These are phyloP conservation scores for Saccharomyces hybrid DNA, from an alignment of 1,139 yeast genomes.

Conservation along the genomic window DNA sequence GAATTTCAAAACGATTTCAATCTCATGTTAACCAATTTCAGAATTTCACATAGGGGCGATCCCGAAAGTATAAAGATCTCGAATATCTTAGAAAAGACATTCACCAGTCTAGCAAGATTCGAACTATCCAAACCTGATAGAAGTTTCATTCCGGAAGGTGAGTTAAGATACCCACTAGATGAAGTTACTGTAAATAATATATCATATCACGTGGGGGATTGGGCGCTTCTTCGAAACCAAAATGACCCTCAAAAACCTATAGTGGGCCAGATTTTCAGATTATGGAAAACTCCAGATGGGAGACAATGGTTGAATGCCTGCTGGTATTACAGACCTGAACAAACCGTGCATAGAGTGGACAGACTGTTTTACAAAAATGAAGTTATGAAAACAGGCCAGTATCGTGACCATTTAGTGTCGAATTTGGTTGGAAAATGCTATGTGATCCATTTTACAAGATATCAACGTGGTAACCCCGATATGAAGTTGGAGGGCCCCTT, in stretches of 20 bases:
- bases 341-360: slow-evolving; percentile 89
- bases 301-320: slow-evolving; percentile 87
- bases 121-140: slow-evolving; percentile 79
- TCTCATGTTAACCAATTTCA: slow-evolving; percentile 68
- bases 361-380: slow-evolving; percentile 85
- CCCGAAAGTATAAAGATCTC: slow-evolving; percentile 53
- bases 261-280: slow-evolving; percentile 84
- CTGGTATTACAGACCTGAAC: slow-evolving; percentile 97
- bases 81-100: slow-evolving; percentile 50
- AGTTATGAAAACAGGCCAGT: slow-evolving; percentile 94
- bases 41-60: slow-evolving; percentile 53
- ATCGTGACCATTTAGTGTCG: slow-evolving; percentile 82
- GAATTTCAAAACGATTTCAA: slow-evolving; percentile 70
- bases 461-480: slow-evolving; percentile 92
- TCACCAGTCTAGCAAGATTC: slow-evolving; percentile 52
- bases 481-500: slow-evolving; percentile 71
- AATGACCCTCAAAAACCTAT: slow-evolving; percentile 86
- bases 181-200: slow-evolving; percentile 64
- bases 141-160: slow-evolving; percentile 64
- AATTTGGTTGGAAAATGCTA: slow-evolving; percentile 91
- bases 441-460: slow-evolving; percentile 88
- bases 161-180: slow-evolving; percentile 72
- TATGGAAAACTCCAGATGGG: slow-evolving; percentile 81
- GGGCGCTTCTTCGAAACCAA: slow-evolving; percentile 83
- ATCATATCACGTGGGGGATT: slow-evolving; percentile 80